Evolutionary conservation across 257 asterid species (phyloP).

Genomic region (Solanum sitiens): DNA sequence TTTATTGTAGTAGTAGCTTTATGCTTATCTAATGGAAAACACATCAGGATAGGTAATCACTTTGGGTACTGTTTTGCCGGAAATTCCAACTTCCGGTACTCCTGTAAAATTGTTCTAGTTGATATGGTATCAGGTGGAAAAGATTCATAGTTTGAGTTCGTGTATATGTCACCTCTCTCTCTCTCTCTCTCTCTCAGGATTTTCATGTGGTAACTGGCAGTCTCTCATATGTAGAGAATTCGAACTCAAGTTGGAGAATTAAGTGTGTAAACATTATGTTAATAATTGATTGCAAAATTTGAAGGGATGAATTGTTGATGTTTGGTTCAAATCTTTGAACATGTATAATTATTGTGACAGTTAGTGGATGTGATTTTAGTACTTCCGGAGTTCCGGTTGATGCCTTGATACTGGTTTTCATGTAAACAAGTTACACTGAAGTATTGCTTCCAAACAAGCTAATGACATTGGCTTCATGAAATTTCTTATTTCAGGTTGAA

Average conservation of each 20-base stretch:
- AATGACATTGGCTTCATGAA: background rate
- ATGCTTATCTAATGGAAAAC: background rate
- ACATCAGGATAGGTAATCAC: background rate
- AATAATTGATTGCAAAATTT: background rate
- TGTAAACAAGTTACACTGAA: background rate
- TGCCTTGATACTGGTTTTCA: background rate
- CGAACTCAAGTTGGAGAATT: background rate
- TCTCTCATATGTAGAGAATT: background rate
- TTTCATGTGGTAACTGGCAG: background rate
- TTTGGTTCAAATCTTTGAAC: background rate
- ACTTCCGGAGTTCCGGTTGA: background rate
- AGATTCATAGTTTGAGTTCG: background rate
- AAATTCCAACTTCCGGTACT: background rate
- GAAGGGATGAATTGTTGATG: background rate
- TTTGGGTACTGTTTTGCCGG: background rate
- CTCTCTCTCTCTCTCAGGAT: background rate
- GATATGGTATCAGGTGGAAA: background rate
- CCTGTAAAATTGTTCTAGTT: background rate
- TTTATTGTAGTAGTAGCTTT: background rate
- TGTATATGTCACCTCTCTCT: background rate
- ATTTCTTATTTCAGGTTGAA: slow-evolving; percentile 58
- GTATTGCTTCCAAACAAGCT: background rate
- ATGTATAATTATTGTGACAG: background rate
- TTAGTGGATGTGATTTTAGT: background rate
- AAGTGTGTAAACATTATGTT: background rate